Base-by-base conservation (phyloP, 305 asterid genomes). In the Euphrasia arctica region DNA sequence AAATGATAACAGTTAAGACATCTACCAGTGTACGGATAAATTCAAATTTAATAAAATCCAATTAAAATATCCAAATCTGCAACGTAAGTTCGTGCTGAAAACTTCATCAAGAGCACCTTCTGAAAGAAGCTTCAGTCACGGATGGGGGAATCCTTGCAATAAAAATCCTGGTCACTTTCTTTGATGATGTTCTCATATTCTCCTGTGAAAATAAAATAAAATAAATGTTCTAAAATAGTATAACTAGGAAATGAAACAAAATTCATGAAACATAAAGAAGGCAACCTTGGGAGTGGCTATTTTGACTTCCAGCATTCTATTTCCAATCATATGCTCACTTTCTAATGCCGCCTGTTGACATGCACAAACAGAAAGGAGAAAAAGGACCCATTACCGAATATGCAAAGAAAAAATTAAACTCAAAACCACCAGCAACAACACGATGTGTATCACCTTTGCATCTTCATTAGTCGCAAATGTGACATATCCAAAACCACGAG, bases 401-500 rank as follows among this genome's bases (percentile, higher is more conserved):
- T 49, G 8, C 4, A 54, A 54, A 9, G 50, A 22, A 52, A 64
- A 52, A 57, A 4, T 57, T 8, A 5, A 25, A 64, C 66, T 67
- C 59, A 74, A 74, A 52, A 61, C 66, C 49, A 61, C 55, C 61
- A 4, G 67, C 11, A 50, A 47, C 29, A 49, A 32, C 60, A 61
- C 14, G 29, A 67, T 48, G 51, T 56, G 62, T 48, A 62, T 78
- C 69, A 90, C 99, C 96, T 83, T 85, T 4, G 97, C 92, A 83
- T 90, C 99, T 74, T 85, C 95, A 42, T 57, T 80, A 5, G 83
- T 62, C 2, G 81, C 89, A 87, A 87, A 91, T 54, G 98, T 91
- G 29, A 90, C 98, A 76, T 91, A 91, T 36, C 98, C 98, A 70
- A 89, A 91, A 36, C 99, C 99, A 47, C 99, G 95, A 66, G 99